These are phyloP conservation scores for Sugiyamaella qingdaonensis DNA, from an alignment of 805 yeast species.

Conservation along the genomic window DNA sequence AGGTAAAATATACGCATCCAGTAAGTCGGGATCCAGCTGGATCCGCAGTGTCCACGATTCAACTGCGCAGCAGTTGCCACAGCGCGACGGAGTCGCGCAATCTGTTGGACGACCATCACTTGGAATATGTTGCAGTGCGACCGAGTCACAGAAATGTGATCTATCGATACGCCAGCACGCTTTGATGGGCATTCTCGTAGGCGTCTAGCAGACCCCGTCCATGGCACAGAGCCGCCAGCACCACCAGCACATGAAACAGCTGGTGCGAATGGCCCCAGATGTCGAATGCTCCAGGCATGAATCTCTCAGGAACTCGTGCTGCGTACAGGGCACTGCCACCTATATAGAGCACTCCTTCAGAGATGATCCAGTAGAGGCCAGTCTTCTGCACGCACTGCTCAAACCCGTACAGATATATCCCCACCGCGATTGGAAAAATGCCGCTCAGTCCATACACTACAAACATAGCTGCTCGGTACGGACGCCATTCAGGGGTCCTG, in stretches of 20 bases:
- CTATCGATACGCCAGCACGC: too few species aligned
- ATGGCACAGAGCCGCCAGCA: slow-evolving; percentile 71
- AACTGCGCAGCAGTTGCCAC: too few species aligned
- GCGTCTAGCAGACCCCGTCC: slow-evolving; percentile 57
- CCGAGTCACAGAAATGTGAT: too few species aligned
- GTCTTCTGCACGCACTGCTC: slow-evolving; percentile 47
- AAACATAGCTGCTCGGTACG: slow-evolving; percentile 73
- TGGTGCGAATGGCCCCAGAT: slow-evolving; percentile 80
- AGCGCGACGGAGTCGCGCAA: too few species aligned
- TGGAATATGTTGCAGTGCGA: too few species aligned
- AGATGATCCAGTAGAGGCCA: slow-evolving; percentile 55
- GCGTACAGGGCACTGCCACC: slow-evolving; percentile 80
- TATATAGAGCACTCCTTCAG: slow-evolving; percentile 73
- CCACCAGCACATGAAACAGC: slow-evolving; percentile 73
- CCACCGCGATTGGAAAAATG: slow-evolving; percentile 60
- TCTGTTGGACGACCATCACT: too few species aligned
- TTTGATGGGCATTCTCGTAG: slow-evolving; percentile 35
- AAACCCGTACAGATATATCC: slow-evolving; percentile 47
- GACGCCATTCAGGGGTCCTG: slow-evolving; percentile 66
- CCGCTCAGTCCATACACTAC: slow-evolving; percentile 78
- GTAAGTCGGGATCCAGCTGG: too few species aligned
- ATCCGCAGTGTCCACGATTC: too few species aligned
- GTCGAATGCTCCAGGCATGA: slow-evolving; percentile 60
- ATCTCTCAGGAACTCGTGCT: slow-evolving; percentile 69
- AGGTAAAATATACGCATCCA: too few species aligned